Evolutionary conservation across 139 green algal genomes (phyloP), one percentile per base, ranked within the genome.

Genomic region (Haematococcus sp.): DNA sequence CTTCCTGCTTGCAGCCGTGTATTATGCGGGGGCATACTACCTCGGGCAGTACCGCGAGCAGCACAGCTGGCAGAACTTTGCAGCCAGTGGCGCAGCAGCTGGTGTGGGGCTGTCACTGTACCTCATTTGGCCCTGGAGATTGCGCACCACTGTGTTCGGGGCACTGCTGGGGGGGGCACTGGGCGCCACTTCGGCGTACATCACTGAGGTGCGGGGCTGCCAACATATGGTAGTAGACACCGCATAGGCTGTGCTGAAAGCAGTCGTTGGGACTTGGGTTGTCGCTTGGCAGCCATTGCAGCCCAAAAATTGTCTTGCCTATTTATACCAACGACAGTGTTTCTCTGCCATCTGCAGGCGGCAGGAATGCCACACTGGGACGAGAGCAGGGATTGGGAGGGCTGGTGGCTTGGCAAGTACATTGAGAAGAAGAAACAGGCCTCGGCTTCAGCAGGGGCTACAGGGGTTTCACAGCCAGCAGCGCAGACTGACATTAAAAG

Each of bases 21-120:
- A 78, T 63, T 84, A 78, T 63, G 74, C 55, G 1, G 79, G 79
- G 17, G 79, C 79, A 16, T 84, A 79, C 70, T 84, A 84, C 70
- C 64, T 81, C 2, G 79, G 79, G 22, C 30, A 70, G 46, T 79
- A 76, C 64, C 70, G 74, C 0, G 74, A 56, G 1, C 1, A 60
- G 27, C 79, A 84, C 71, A 76, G 32, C 0, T 79, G 70, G 70
- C n/a, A 76, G 0, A 84, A 84, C 64, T 84, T 84, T 54, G 74
- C 79, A 1, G 70, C 70, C 44, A 81, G 74, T 28, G 79, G 79
- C 1, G 74, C 70, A 1, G 55, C 43, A 11, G 70, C 79, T 1
- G 79, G 74, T 7, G n/a, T 33, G 1, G 69, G 34, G 30, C 25
- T 69, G 9, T 54, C 74, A 11, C 23, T 78, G 63, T 81, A 56